A percentile compares a stretch with the other conserved stretches of the same genome.
phyloP scores from a whole-genome alignment of 164 flowering plant species.

The Houttuynia cordata region DNA sequence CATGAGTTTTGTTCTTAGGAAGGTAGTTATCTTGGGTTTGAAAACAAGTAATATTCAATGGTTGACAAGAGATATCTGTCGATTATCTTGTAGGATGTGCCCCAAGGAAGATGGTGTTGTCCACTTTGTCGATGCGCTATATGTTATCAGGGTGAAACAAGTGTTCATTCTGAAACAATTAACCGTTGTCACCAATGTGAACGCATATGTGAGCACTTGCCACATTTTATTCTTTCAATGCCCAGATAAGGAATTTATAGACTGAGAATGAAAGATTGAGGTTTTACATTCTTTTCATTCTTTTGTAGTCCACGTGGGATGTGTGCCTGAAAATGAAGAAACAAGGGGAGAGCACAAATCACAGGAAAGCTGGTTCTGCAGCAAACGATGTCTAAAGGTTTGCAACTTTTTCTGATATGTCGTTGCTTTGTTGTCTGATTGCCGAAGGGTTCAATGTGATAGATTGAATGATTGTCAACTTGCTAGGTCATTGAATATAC shows the following conservation, averaged over 20 bases:
- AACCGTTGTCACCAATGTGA: conserved; percentile 62
- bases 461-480: neutral
- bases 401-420: neutral
- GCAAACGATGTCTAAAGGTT: conserved; percentile 62
- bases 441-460: neutral
- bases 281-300: neutral
- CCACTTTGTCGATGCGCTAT: conserved; percentile 65
- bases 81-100: conserved; percentile 34
- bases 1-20: too few species aligned
- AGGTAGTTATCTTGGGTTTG: too few species aligned
- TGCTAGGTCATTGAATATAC: neutral
- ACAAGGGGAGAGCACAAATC: conserved; percentile 8
- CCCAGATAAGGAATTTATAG: neutral
- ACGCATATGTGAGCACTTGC: conserved; percentile 45
- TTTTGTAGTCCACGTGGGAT: conserved; percentile 55
- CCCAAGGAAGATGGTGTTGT: conserved; percentile 86
- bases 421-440: too few species aligned
- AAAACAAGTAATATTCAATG: too few species aligned
- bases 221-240: neutral
- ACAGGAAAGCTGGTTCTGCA: conserved; percentile 56
- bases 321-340: conserved; percentile 26
- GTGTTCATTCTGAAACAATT: conserved; percentile 14
- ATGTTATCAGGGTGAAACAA: conserved; percentile 32
- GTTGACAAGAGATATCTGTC: neutral
- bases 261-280: neutral